Conservation (phyloP, 768 basidiomycete genomes). For the Leccinum truebloodii region DNA sequence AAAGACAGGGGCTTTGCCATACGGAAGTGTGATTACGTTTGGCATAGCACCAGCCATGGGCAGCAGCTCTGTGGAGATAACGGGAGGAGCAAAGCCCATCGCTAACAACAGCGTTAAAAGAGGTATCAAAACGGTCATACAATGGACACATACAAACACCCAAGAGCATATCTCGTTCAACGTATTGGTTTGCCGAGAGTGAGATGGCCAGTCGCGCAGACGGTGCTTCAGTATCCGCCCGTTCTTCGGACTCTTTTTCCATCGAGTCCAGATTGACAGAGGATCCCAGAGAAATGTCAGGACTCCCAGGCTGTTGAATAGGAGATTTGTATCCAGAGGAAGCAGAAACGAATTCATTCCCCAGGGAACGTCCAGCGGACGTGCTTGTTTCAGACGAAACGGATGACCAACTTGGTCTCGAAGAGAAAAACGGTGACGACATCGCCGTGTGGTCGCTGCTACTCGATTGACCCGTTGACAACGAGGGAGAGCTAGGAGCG, state of each 20-base stretch:
- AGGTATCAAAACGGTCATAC: neutral
- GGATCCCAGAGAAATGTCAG: slow-evolving; percentile 21
- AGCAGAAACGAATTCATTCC: slow-evolving; percentile 13
- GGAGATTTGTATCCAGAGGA: slow-evolving; percentile 23
- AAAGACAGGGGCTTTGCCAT: slow-evolving; percentile 63
- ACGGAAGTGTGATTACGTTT: slow-evolving; percentile 72
- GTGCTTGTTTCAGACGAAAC: slow-evolving; percentile 27
- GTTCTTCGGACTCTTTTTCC: slow-evolving; percentile 24
- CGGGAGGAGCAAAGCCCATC: slow-evolving; percentile 63
- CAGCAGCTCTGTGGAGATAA: slow-evolving; percentile 46
- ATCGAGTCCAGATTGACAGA: slow-evolving; percentile 15
- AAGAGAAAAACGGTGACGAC: slow-evolving; percentile 9
- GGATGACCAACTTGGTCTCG: slow-evolving; percentile 27
- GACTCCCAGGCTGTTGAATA: slow-evolving; percentile 23
- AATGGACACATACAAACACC: slow-evolving; percentile 60
- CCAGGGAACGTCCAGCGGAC: slow-evolving; percentile 13
- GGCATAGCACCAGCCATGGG: slow-evolving; percentile 61
- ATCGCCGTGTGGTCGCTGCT: slow-evolving; percentile 16
- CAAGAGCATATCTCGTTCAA: slow-evolving; percentile 56
- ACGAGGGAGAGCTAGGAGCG: slow-evolving; percentile 12
- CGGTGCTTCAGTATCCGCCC: slow-evolving; percentile 7
- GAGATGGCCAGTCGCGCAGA: slow-evolving; percentile 16
- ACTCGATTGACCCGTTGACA: slow-evolving; percentile 19
- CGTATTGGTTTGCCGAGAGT: slow-evolving; percentile 41
- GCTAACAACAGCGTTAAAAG: slow-evolving; percentile 43